phyloP scores from a whole-genome alignment of 495 filamentous ascomycete species.

The Lasiosphaeria hispida region DNA sequence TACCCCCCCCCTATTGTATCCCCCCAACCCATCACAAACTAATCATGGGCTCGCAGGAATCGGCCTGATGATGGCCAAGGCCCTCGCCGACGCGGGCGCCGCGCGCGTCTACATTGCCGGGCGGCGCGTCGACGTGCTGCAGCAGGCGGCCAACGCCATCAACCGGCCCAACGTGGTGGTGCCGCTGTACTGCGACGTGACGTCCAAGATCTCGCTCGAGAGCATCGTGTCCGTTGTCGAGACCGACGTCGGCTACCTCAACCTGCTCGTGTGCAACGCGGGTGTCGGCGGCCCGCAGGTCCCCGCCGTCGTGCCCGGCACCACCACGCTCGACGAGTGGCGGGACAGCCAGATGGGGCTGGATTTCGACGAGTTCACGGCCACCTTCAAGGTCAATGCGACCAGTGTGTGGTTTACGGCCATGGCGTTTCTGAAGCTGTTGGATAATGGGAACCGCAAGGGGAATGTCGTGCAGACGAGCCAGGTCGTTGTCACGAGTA shows the following conservation, averaged over 20 bases:
- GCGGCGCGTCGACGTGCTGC: slow-evolving; percentile 56
- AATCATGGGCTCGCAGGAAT: too few relatives aligned
- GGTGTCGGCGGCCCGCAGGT: slow-evolving; percentile 58
- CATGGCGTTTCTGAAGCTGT: slow-evolving; percentile 60
- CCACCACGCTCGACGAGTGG: slow-evolving; percentile 49
- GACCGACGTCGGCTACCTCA: slow-evolving; percentile 56
- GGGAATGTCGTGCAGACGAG: slow-evolving; percentile 50
- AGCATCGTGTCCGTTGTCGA: slow-evolving; percentile 51
- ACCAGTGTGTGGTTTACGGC: slow-evolving; percentile 61
- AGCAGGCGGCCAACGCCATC: slow-evolving; percentile 44
- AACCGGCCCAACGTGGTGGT: slow-evolving; percentile 45
- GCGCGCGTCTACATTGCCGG: slow-evolving; percentile 70
- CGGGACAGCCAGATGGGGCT: slow-evolving; percentile 49
- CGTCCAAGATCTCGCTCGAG: slow-evolving; percentile 60
- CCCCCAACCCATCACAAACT: too few relatives aligned
- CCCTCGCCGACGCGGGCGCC: slow-evolving; percentile 59
- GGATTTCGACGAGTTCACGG: slow-evolving; percentile 56
- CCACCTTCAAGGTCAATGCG: slow-evolving; percentile 59
- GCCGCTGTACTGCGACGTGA: slow-evolving; percentile 63
- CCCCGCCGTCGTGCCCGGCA: slow-evolving; percentile 22
- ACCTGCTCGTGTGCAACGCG: slow-evolving; percentile 67
- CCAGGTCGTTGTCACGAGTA: slow-evolving; percentile 63
- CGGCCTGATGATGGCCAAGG: slow-evolving; percentile 64
- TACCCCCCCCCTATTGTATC: too few relatives aligned
- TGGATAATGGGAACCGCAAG: slow-evolving; percentile 60